Evolutionary conservation across 2,329 filamentous ascomycete species (phyloP).

Genomic region (Fusarium sp.): DNA sequence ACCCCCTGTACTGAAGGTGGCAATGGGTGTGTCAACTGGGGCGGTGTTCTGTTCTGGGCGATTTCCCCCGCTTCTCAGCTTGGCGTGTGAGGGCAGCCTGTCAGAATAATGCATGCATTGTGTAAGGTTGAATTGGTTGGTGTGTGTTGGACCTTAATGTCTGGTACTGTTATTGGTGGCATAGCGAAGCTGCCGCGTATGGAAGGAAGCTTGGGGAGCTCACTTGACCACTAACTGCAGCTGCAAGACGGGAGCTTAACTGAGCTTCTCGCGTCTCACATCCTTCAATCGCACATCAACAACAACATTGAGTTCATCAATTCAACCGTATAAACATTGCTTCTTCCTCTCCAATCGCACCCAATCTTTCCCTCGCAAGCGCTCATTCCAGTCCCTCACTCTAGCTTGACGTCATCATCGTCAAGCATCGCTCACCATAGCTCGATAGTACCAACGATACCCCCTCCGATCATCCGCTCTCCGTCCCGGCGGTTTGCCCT

Average conservation of each 20-base stretch:
- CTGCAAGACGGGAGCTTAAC: slow-evolving; percentile 23
- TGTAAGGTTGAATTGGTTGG: too few relatives aligned
- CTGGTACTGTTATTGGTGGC: neutral
- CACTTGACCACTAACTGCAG: slow-evolving; percentile 21
- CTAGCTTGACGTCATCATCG: slow-evolving; percentile 18
- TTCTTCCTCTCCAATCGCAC: neutral
- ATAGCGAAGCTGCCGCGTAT: neutral
- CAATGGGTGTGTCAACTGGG: slow-evolving; percentile 25
- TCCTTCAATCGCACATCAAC: slow-evolving; percentile 8
- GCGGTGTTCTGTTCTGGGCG: neutral
- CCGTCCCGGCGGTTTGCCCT: slow-evolving; percentile 38
- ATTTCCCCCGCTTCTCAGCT: slow-evolving; percentile 32
- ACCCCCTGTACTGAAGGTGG: slow-evolving; percentile 10
- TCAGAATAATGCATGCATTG: slow-evolving; percentile 1
- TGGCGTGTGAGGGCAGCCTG: slow-evolving; percentile 7
- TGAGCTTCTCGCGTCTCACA: slow-evolving; percentile 27
- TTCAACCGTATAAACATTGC: neutral
- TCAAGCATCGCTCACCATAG: slow-evolving; percentile 34
- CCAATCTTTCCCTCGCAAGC: neutral
- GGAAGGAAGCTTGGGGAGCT: slow-evolving; percentile 26
- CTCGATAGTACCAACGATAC: slow-evolving; percentile 32
- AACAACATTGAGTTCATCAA: slow-evolving; percentile 12
- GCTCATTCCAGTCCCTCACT: neutral
- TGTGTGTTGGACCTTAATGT: neutral
- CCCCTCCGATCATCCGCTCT: slow-evolving; percentile 38